Base-by-base conservation (phyloP, 2,329 filamentous ascomycete species). In the Apiospora arundinis region DNA sequence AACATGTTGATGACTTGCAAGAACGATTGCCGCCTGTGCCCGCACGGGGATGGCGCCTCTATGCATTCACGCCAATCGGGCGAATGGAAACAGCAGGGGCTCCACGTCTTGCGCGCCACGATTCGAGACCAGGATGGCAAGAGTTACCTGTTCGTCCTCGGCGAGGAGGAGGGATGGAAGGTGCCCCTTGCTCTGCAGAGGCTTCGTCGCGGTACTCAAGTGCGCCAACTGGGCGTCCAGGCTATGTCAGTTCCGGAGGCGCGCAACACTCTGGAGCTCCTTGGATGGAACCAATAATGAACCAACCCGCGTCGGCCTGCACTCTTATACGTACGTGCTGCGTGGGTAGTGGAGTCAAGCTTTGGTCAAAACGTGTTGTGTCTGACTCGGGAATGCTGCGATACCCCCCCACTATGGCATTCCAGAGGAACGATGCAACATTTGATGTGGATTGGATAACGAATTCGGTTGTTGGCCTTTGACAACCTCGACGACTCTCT, bases 111-210 rank as follows among this genome's bases (percentile, higher is more conserved):
- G 71, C 87, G 91, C 68, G 91, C 90, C 28, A 91, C 87, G 18
- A 85, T 92, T 71, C 84, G 89, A 70, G 91, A 93, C 76, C 89
- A 91, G 74, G 90, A 92, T 72, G 89, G 89, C 60, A 91, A 91
- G 81, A 85, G 90, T 46, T 92, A 89, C 77, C 80, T 92, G 46
- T 92, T 92, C 77, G 85, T 92, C 12, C 81, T 92, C 45, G 84
- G 85, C 52, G 90, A 92, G 77, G 86, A 89, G 73, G 91, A 93
- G 79, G 87, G 86, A 40, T 92, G 91, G 91, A 93, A 93, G 85
- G 83, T 93, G 32, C 85, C 89, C 1, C 83, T 88, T 46, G 90
- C 89, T 2, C 78, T 93, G 75, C 88, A 91, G 78, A 85, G 88
- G 63, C 80, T 93, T 75, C 83, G 90, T 69, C 86, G 86, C 70